phyloP scores from a whole-genome alignment of 768 basidiomycete genomes.

The Psilocybe sp. region DNA sequence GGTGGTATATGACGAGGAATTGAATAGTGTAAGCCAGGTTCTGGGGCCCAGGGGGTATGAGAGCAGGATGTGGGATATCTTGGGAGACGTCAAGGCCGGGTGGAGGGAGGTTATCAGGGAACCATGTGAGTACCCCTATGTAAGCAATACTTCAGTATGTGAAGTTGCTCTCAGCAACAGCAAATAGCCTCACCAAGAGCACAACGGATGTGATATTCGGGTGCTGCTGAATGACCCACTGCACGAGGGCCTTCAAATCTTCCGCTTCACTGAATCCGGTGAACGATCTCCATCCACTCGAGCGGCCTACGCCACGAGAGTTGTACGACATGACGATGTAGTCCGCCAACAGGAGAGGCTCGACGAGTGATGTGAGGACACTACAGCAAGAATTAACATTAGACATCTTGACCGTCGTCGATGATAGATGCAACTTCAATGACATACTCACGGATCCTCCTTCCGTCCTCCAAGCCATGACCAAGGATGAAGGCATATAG shows the following conservation, averaged over 20 bases:
- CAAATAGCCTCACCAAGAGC: constrained; percentile 49
- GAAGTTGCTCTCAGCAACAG: neutral
- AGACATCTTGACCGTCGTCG: neutral
- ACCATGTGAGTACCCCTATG: constrained; percentile 68
- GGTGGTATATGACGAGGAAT: constrained; percentile 47
- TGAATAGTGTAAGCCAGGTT: constrained; percentile 68
- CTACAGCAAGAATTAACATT: neutral
- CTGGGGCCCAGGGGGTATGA: constrained; percentile 77
- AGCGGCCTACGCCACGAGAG: constrained; percentile 73
- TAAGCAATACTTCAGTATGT: neutral
- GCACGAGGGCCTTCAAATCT: constrained; percentile 63
- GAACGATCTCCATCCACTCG: constrained; percentile 70
- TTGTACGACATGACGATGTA: constrained; percentile 73
- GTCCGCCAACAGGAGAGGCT: constrained; percentile 37
- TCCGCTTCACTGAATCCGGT: constrained; percentile 69
- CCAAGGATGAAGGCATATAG: constrained; percentile 82
- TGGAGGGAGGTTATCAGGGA: constrained; percentile 69
- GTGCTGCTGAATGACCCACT: constrained; percentile 47
- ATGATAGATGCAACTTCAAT: neutral
- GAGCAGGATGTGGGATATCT: constrained; percentile 63
- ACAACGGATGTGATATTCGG: constrained; percentile 47
- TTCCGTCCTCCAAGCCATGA: constrained; percentile 79
- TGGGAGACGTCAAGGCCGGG: constrained; percentile 47
- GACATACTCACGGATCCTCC: constrained; percentile 65
- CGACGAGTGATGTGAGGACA: constrained; percentile 18